Evolutionary conservation across 202 grass and related monocot genomes (phyloP), one percentile per base, ranked within the genome.

Genomic region (Sporobolus alterniflorus): DNA sequence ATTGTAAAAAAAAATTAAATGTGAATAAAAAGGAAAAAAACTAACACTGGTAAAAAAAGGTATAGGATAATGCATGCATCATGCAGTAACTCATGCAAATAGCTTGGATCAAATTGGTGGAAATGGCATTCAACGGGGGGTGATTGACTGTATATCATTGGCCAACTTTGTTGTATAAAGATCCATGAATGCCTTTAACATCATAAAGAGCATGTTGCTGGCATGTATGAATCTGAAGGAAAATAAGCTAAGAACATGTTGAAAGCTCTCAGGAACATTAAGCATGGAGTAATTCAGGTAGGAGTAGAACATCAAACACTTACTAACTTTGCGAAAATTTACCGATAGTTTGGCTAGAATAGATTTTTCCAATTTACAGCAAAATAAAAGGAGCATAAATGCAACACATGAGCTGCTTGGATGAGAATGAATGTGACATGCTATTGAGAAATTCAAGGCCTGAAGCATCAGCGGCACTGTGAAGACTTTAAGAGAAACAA

Each of bases 381-480:
- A 34, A 48, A 40, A 31, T 41, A 46, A 24, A 70, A 20, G 12
- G 14, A 21, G 48, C 33, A 43, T 26, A 55, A 50, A 17, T 17
- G 1, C 12, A 78, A 13, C 71, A 14, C 26, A 75, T 29, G 14
- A 69, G 57, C 22, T 75, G 8, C n/a, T 39, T 8, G 8, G 36
- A 39, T 39, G 8, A 39, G 36, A 39, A 39, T 39, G 36, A 39
- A 39, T 39, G 36, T 8, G 8, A 39, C 36, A 39, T 39, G 36
- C 36, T 39, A 39, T 75, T 75, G 43, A 52, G 62, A 22, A 81
- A 64, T 78, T 83, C 29, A 83, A 69, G 16, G 67, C 9, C 29
- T 41, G 18, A 67, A 76, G 39, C 33, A 85, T 49, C 69, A 36
- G 4, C 7, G 9, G 60, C 6, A 11, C 13, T 6, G 22, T 31